Base-by-base conservation (phyloP, 2,329 filamentous ascomycete species). In the Alternaria arborescens region DNA sequence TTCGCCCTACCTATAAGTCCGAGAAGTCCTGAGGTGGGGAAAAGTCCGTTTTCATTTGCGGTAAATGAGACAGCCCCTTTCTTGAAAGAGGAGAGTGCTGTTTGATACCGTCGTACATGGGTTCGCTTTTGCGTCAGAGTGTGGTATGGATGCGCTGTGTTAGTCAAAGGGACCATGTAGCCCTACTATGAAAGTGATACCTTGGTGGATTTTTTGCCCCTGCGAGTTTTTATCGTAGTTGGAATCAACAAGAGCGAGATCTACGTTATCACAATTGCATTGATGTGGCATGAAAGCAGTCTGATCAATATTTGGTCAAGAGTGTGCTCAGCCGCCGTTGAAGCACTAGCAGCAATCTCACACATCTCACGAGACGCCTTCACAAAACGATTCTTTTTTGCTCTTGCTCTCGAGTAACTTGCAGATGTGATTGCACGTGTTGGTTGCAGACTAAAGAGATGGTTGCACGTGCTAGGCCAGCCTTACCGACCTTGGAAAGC, bases 1-100 rank as follows among this genome's bases (percentile, higher is more conserved):
- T 97, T 97, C 74, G 93, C 93, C 0, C 85, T 97, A 53, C 93
- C 92, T 1, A 88, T 97, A 80, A 94, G 91, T 71, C 93, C 93
- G 1, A 85, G 93, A 52, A 94, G 91, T 71, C 93, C 93, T 0
- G 93, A 96, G 68, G 93, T 95, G 83, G 88, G 89, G 54, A 91
- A 89, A 69, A 94, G 91, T 73, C 93, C 93, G 0, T 97, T 97
- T 73, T 87, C 85, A 4, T 87, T 89, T 74, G 74, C 70, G 6
- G 71, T 67, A 10, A 73, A 66, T 44, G 77, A 79, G 20, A 77
- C 75, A 20, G 66, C 71, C 1, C 77, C 74, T 61, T 75, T 73
- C 56, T 42, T 72, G 52, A 70, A 76, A 48, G 72, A 69, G 32
- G 72, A 73, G 55, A 67, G 70, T 58, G 66, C 70, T 38, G 69